A percentile compares a stretch with the other conserved stretches of the same genome.
Conservation (phyloP, 2,329 filamentous ascomycete species). For the Alternaria ventricosa region DNA sequence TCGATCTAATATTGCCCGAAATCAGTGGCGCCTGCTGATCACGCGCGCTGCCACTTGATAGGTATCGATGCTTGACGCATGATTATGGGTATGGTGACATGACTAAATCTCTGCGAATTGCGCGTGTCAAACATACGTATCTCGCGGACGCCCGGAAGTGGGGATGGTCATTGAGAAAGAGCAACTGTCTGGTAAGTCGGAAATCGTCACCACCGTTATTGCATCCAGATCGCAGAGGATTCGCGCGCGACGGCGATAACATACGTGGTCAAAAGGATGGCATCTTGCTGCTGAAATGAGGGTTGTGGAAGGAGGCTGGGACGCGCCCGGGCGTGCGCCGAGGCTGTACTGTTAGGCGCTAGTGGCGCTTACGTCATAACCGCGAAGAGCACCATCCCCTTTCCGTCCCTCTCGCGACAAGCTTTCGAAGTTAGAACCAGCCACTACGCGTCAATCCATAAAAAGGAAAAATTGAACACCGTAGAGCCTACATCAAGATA, state of each 20-base stretch:
- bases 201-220: neutral
- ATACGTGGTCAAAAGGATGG: neutral
- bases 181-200: neutral
- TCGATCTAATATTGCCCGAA: neutral
- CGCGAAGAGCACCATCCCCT: neutral
- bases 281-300: neutral
- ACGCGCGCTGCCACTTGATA: neutral
- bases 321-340: neutral
- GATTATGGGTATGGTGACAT: neutral
- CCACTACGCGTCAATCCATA: neutral
- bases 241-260: neutral
- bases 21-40: neutral
- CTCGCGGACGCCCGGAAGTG: neutral
- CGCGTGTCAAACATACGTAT: neutral
- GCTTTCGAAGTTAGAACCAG: neutral
- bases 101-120: neutral
- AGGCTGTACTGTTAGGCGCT: neutral
- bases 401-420: neutral
- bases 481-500: too few relatives aligned
- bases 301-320: neutral
- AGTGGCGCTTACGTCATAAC: neutral
- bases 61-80: neutral
- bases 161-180: neutral
- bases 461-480: too few relatives aligned
- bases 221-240: neutral